Evolutionary conservation across 2,329 filamentous ascomycete genomes (phyloP), one percentile per base, ranked within the genome.

Genomic region (Epichloe coenophiala): DNA sequence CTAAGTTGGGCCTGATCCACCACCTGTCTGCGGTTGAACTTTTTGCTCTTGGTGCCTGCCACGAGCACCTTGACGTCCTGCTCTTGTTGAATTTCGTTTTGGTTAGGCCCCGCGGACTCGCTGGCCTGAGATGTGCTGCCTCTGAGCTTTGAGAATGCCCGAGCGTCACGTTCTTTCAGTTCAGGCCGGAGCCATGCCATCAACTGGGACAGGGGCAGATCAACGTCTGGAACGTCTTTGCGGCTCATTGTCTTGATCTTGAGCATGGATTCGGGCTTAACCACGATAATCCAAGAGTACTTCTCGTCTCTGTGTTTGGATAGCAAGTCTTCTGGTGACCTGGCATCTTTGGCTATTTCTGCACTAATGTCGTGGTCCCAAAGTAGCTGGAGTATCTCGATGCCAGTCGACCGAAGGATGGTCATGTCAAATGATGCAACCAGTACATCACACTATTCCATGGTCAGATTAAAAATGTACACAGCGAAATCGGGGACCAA

Each of bases 361-460:
- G 91, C 88, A 54, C 83, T 91, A 62, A 97, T 86, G 51, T 87
- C 84, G 59, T 88, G 80, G 1, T 80, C 74, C 84, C 93, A 97
- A 3, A 98, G 75, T 27, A 78, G 79, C 51, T 85, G 81, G 9
- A 96, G 71, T 41, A 96, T 74, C 56, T 86, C 84, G 23, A 95
- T 72, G 1, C 89, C 90, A 0, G 78, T 76, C 0, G 84, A 85
- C 39, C 87, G 81, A 12, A 96, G 76, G 4, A 88, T 77, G 3
- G 80, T 76, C 0, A 84, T 71, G 60, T 95, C 89, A 59, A 95
- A 94, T 59, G 88, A 91, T 11, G 89, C 86, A 38, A 98, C 83
- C 3, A 97, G 79, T 13, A 93, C 86, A 64, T 97, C 90, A 61
- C 90, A 95, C 74, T 88, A n/a, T 8, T 13, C 2, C 7, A 43